A percentile compares a stretch with the other conserved stretches of the same genome.
phyloP scores from a whole-genome alignment of 208 protist species.

The Trypanosomatidae sp. region DNA sequence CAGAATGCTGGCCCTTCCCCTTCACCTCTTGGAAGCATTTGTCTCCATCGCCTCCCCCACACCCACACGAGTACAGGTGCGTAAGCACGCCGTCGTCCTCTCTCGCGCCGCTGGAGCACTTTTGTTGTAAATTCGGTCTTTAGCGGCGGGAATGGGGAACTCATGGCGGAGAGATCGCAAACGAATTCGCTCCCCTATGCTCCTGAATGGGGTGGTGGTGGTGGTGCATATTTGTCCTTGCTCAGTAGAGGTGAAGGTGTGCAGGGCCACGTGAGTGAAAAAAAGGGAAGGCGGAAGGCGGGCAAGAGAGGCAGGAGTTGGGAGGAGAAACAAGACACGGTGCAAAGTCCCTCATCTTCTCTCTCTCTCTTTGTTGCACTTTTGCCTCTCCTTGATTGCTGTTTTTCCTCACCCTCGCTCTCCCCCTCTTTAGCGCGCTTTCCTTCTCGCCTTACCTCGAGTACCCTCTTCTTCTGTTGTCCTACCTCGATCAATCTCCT shows the following conservation, averaged over 20 bases:
- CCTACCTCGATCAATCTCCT: neutral
- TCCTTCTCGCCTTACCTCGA: neutral
- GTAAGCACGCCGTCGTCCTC: neutral
- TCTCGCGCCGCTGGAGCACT: neutral
- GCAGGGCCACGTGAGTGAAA: neutral
- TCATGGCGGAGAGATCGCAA: neutral
- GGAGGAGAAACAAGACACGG: neutral
- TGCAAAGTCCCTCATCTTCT: too few relatives aligned
- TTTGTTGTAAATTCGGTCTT: constrained; percentile 1
- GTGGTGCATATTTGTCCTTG: neutral
- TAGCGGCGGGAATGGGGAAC: neutral
- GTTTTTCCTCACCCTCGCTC: neutral
- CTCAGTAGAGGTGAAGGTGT: neutral
- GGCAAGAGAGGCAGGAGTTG: neutral
- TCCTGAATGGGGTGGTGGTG: neutral
- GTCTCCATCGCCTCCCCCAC: neutral
- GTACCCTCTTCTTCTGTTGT: neutral
- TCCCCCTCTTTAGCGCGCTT: neutral
- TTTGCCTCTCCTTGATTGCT: neutral
- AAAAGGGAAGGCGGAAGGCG: neutral
- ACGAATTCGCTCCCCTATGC: neutral
- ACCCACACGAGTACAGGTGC: neutral
- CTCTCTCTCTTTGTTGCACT: neutral
- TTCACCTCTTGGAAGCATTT: neutral
- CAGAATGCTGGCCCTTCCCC: neutral